Evolutionary conservation across 805 yeast genomes (phyloP).

Genomic region (Candida taoyuanica): DNA sequence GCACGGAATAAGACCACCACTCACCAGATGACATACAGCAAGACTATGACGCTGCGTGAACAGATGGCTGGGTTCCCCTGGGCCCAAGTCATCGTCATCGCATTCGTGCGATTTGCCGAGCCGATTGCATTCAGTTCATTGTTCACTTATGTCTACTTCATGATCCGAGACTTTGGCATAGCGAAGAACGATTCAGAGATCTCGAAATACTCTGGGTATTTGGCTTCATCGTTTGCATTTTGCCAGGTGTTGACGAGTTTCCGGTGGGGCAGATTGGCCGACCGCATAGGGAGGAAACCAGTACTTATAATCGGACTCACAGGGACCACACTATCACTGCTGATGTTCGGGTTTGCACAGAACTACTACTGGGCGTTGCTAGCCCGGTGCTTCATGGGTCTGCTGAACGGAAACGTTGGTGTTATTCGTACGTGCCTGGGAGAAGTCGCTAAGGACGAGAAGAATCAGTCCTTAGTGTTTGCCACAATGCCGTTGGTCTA

Average conservation of each 20-base stretch:
- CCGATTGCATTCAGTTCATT: slow-evolving; percentile 20
- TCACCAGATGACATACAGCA: background rate
- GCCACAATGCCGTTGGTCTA: slow-evolving; percentile 18
- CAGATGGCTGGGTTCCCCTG: slow-evolving; percentile 18
- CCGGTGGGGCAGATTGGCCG: slow-evolving; percentile 18
- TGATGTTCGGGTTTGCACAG: slow-evolving; percentile 17
- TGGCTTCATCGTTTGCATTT: slow-evolving; percentile 15
- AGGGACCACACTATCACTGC: slow-evolving; percentile 12
- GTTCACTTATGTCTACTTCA: slow-evolving; percentile 20
- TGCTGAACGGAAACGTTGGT: slow-evolving; percentile 18
- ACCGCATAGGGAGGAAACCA: slow-evolving; percentile 17
- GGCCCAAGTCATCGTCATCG: slow-evolving; percentile 16
- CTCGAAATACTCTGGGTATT: slow-evolving; percentile 17
- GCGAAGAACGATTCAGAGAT: slow-evolving; percentile 17
- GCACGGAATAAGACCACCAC: no score
- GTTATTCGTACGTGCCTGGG: slow-evolving; percentile 17
- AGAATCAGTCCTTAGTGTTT: slow-evolving; percentile 19
- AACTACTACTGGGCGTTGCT: slow-evolving; percentile 15
- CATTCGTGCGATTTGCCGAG: slow-evolving; percentile 19
- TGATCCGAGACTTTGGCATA: slow-evolving; percentile 19
- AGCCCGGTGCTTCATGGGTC: slow-evolving; percentile 18
- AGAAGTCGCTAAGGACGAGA: slow-evolving; percentile 16
- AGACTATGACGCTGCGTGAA: slow-evolving; percentile 9
- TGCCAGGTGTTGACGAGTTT: slow-evolving; percentile 16
- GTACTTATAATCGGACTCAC: slow-evolving; percentile 14